A percentile compares a stretch with the other conserved stretches of the same genome.
These are phyloP conservation scores for Trichoderma sp. DNA, from an alignment of 2,329 filamentous ascomycete genomes.

Conservation along the genomic window DNA sequence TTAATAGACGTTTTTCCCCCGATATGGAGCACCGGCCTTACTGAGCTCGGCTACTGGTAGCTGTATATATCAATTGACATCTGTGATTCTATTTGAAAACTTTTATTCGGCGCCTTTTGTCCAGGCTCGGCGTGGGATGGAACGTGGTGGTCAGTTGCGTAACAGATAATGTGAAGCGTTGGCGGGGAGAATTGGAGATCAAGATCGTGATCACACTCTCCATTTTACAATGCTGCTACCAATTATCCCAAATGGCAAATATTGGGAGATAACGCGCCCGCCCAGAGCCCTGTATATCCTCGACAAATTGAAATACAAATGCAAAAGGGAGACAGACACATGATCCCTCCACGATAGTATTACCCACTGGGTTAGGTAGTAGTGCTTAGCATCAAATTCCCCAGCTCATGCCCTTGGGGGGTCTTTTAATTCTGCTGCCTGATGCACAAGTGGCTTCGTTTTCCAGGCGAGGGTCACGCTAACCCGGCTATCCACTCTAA, in stretches of 20 bases:
- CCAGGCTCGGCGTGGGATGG: not conserved
- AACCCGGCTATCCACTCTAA: not conserved
- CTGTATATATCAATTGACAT: not conserved
- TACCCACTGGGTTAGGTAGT: not conserved
- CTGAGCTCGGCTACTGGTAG: not conserved
- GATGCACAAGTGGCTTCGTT: not conserved
- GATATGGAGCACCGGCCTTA: not conserved
- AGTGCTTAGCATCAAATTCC: not conserved
- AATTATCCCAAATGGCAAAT: not conserved
- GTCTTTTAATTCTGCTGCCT: conserved; percentile 11
- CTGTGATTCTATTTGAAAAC: not conserved
- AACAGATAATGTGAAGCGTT: not conserved
- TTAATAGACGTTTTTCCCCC: not conserved
- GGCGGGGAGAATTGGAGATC: not conserved
- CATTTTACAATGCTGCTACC: not conserved
- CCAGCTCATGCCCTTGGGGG: not conserved
- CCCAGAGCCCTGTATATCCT: not conserved
- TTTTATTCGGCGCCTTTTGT: not conserved
- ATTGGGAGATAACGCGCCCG: not conserved
- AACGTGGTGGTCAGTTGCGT: not conserved
- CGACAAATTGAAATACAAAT: not conserved
- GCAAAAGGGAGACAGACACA: too few species aligned
- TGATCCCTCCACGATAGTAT: not conserved
- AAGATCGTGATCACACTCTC: not conserved
- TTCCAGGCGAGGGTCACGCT: not conserved